These are phyloP conservation scores for Kluyveromyces dobzhanskii DNA, from an alignment of 805 yeast genomes.

Conservation along the genomic window DNA sequence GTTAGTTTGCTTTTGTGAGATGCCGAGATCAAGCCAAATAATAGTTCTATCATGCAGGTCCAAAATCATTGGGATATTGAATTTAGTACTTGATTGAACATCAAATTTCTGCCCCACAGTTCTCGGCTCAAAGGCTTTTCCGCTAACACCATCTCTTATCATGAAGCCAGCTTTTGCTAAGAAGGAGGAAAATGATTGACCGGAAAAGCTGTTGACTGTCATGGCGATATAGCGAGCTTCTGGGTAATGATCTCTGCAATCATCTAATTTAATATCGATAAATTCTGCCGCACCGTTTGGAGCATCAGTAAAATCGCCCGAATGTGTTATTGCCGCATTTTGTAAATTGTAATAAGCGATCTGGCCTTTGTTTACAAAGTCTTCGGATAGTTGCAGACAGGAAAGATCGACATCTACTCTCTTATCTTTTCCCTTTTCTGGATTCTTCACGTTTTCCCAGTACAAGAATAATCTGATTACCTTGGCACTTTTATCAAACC, in stretches of 20 bases:
- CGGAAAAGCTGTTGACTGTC: conserved; percentile 4
- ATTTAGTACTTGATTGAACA: not conserved
- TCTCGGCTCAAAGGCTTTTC: conserved; percentile 3
- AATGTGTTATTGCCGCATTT: conserved; percentile 2
- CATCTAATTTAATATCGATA: conserved; percentile 4
- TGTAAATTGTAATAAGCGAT: conserved; percentile 3
- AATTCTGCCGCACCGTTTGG: conserved; percentile 6
- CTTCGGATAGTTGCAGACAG: not conserved
- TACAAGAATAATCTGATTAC: conserved; percentile 5
- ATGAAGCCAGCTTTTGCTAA: conserved; percentile 6
- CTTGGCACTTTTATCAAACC: conserved; percentile 2
- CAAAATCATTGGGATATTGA: conserved; percentile 1
- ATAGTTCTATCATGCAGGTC: not conserved
- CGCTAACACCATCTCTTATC: conserved; percentile 5
- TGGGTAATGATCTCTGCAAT: not conserved
- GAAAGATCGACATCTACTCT: conserved; percentile 4
- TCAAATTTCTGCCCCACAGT: conserved; percentile 5
- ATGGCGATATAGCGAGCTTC: conserved; percentile 1
- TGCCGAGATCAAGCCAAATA: conserved; percentile 5
- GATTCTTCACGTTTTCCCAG: conserved; percentile 4
- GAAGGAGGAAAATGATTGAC: conserved; percentile 4
- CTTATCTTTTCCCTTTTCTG: not conserved
- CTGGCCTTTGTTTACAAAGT: not conserved
- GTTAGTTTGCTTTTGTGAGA: not conserved
- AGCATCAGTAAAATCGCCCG: conserved; percentile 5